These are phyloP conservation scores for Paramecium pentaurelia DNA, from an alignment of 73 alveolate genomes.

Conservation along the genomic window DNA sequence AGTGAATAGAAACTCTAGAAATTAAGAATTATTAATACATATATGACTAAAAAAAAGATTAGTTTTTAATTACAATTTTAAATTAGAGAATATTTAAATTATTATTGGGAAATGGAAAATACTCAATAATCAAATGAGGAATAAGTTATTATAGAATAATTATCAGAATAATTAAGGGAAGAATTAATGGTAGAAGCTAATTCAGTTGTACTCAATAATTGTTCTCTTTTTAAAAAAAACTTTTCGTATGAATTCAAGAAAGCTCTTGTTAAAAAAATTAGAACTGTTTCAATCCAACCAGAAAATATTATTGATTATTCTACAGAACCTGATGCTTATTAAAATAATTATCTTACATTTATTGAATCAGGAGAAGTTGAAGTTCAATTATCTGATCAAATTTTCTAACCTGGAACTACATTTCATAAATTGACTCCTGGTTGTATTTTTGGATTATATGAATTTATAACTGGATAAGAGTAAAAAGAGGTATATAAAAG, in stretches of 20 bases:
- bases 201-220: neutral
- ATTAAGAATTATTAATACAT: constrained; percentile 3
- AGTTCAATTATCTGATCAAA: neutral
- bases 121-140: neutral
- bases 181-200: constrained; percentile 9
- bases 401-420: neutral
- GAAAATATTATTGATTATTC: constrained; percentile 33
- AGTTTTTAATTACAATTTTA: neutral
- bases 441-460: constrained; percentile 11
- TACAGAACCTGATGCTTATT: neutral
- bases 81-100: constrained; percentile 21
- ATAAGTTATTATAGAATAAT: neutral
- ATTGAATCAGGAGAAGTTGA: constrained; percentile 33
- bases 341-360: neutral
- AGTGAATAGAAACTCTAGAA: neutral
- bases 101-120: constrained; percentile 34
- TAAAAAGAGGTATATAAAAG: neutral
- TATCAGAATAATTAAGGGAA: constrained; percentile 34
- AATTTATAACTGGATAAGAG: neutral
- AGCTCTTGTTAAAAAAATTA: neutral
- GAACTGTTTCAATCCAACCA: neutral
- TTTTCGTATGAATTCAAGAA: neutral
- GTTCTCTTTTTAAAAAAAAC: neutral
- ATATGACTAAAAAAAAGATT: constrained; percentile 3
- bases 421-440: neutral